Conservation (phyloP, 768 basidiomycete species). For the Podaxis sp. region DNA sequence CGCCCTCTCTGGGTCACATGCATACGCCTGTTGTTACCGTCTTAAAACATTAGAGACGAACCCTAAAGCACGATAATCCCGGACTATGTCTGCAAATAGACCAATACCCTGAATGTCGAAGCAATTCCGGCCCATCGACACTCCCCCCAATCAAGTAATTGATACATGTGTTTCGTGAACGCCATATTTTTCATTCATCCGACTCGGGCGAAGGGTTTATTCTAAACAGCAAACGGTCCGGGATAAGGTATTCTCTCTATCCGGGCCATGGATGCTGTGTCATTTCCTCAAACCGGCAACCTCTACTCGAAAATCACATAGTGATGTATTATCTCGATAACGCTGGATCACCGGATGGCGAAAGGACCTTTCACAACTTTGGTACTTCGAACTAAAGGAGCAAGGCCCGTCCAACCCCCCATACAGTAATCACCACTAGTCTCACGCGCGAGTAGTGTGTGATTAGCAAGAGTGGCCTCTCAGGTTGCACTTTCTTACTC, state of each 20-base stretch:
- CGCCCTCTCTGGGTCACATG: background rate
- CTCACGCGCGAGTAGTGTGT: background rate
- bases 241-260: background rate
- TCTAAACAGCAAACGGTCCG: background rate
- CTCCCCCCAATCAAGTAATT: background rate
- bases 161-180: background rate
- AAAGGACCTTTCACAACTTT: background rate
- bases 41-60: no score
- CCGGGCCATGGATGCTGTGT: background rate
- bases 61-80: no score
- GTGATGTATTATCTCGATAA: background rate
- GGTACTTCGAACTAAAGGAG: background rate
- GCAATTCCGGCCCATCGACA: background rate
- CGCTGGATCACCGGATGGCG: background rate
- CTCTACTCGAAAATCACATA: background rate
- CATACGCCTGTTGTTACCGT: no score
- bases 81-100: background rate
- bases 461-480: background rate
- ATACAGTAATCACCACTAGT: background rate
- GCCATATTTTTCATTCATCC: background rate
- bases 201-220: background rate
- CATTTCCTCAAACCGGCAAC: background rate
- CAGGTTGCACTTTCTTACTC: background rate
- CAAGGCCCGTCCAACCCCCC: background rate
- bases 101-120: background rate